These are phyloP conservation scores for Ceratobasidium papillatum DNA, from an alignment of 1,284 basidiomycete genomes.

Conservation along the genomic window DNA sequence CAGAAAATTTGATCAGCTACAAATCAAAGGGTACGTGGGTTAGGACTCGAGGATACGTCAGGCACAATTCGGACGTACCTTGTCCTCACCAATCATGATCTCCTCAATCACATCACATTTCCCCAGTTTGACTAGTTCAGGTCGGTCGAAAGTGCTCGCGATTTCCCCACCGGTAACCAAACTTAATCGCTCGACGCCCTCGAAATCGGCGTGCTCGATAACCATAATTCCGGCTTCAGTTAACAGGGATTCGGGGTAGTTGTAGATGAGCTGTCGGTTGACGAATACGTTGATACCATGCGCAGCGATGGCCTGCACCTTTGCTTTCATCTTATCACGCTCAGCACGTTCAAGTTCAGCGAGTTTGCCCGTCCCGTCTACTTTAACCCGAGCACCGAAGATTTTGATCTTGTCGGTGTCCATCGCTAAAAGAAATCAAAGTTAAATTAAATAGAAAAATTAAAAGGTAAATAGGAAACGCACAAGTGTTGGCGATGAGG, in stretches of 20 bases:
- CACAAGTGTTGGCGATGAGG: slow-evolving; percentile 96
- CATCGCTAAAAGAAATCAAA: slow-evolving; percentile 72
- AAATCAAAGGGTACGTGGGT: slow-evolving; percentile 5
- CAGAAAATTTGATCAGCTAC: slow-evolving; percentile 98
- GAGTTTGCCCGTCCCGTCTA: slow-evolving; percentile 94
- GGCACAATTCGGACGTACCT: slow-evolving; percentile 61
- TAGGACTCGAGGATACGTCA: neutral
- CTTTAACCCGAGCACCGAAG: slow-evolving; percentile 95
- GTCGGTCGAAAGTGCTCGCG: slow-evolving; percentile 92
- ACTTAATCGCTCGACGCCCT: slow-evolving; percentile 95
- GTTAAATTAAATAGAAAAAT: neutral
- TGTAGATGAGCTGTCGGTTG: slow-evolving; percentile 99
- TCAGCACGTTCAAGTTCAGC: slow-evolving; percentile 98
- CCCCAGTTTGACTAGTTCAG: slow-evolving; percentile 93
- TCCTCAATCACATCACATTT: slow-evolving; percentile 96
- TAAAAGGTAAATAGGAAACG: neutral
- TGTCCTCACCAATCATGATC: slow-evolving; percentile 99
- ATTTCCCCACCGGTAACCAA: slow-evolving; percentile 99
- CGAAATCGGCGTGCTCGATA: slow-evolving; percentile 99
- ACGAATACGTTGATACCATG: slow-evolving; percentile 99
- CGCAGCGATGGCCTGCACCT: slow-evolving; percentile 92
- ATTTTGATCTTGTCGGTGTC: slow-evolving; percentile 99
- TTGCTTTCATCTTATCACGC: slow-evolving; percentile 98
- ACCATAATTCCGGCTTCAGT: slow-evolving; percentile 94
- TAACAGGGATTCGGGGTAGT: slow-evolving; percentile 96